phyloP scores from a whole-genome alignment of 1,284 basidiomycete genomes.

The Peniophora sp. region DNA sequence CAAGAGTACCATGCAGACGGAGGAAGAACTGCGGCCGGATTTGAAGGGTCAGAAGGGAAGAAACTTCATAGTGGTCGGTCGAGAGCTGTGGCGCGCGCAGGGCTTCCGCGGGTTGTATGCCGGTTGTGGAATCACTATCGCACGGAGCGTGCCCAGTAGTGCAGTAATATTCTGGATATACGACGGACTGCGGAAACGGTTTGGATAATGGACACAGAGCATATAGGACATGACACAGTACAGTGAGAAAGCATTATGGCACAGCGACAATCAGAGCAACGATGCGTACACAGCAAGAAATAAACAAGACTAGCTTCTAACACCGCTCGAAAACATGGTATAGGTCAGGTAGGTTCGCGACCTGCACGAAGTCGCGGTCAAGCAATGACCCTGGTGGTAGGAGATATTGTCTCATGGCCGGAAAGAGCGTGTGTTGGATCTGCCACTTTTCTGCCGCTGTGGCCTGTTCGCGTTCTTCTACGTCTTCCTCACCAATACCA shows the following conservation, averaged over 20 bases:
- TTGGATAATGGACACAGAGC: conserved; percentile 25
- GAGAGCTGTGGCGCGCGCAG: conserved; percentile 70
- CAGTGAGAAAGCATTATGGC: too few species aligned
- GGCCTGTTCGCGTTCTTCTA: conserved; percentile 6
- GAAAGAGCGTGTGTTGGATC: conserved; percentile 83
- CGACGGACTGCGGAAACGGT: conserved; percentile 61
- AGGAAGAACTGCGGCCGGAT: conserved; percentile 64
- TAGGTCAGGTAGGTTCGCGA: conserved; percentile 81
- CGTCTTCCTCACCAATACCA: conserved; percentile 12
- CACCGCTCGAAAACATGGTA: conserved; percentile 91
- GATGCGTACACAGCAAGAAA: too few species aligned
- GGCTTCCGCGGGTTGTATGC: conserved; percentile 88
- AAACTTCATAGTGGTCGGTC: conserved; percentile 46
- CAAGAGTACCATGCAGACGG: conserved; percentile 94
- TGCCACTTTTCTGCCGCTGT: conserved; percentile 58
- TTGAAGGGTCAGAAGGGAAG: conserved; percentile 19
- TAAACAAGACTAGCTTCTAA: conserved; percentile 25
- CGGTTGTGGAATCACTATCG: conserved; percentile 91
- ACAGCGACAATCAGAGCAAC: too few species aligned
- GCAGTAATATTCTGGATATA: conserved; percentile 91
- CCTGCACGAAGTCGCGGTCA: conserved; percentile 73
- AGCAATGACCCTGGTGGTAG: conserved; percentile 61
- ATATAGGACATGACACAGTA: too few species aligned
- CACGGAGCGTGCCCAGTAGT: conserved; percentile 82
- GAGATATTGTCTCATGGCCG: conserved; percentile 71